Base-by-base conservation (phyloP, 2,329 filamentous ascomycete genomes). In the Fusarium siculi region DNA sequence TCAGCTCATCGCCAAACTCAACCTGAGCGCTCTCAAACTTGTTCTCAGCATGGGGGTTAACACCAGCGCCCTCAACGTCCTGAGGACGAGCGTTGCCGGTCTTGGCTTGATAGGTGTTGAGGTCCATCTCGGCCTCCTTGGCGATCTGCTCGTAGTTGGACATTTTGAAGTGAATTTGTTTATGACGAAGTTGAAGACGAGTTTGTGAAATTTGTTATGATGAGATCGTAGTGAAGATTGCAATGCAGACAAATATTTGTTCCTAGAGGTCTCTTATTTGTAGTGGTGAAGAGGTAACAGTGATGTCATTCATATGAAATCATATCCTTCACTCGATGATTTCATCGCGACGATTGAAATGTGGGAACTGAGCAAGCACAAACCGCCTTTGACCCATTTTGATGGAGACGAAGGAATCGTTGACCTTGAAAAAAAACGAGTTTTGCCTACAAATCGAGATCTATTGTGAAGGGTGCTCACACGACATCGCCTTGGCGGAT, bases 61-160 rank as follows among this genome's bases (percentile, higher is more conserved):
- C 82, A 47, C 84, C 85, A 7, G 82, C 80, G 12, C 85, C 81
- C 28, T 85, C 84, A 23, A 78, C 79, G 9, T 79, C 79, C 10
- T 84, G 79, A 7, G 78, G 75, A 65, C 81, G 84, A 53, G 81
- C 81, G 14, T 78, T 78, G 59, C 86, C 85, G 4, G 85, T 86
- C 79, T 87, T 87, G 72, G 84, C 78, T 72, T 85, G 81, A 75
- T 86, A 85, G 18, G 80, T 83, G 81, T 87, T 87, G 62, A 87
- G 81, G 72, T 87, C 84, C 58, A 76, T 77, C 80, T 87, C 85
- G 49, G 86, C 85, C 74, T 85, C 77, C 39, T 82, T 78, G 63
- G 85, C 82, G 61, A 87, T 84, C 59, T 83, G 75, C 68, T 82
- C 81, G 63, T 85, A 82, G 66, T 84, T 80, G 36, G 78, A 49